Evolutionary conservation across 176 grass and related monocot genomes (phyloP).

Genomic region (Pontederia crassipes): DNA sequence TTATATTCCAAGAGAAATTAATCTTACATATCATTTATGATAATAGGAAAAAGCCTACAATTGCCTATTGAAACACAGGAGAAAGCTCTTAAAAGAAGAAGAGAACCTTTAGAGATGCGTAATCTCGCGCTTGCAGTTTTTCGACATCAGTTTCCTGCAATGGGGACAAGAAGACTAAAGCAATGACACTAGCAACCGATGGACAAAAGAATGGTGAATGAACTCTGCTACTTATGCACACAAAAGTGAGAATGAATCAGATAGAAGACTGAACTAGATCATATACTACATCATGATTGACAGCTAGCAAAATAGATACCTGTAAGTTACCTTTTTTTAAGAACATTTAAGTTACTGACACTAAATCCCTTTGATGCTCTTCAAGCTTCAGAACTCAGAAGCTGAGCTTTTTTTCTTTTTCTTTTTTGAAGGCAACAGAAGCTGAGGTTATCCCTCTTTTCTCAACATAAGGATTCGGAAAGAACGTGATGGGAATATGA

Average conservation of each 20-base stretch:
- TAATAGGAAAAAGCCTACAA: slow-evolving; percentile 1
- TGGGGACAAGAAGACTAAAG: background rate
- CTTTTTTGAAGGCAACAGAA: too few species aligned
- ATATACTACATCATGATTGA: background rate
- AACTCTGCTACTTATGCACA: background rate
- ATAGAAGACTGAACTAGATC: too few species aligned
- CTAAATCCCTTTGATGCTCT: too few species aligned
- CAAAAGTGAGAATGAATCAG: too few species aligned
- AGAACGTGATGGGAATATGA: too few species aligned
- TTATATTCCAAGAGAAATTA: background rate
- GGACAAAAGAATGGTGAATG: background rate
- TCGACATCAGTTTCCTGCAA: slow-evolving; percentile 89
- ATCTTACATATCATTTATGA: background rate
- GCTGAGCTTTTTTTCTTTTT: too few species aligned
- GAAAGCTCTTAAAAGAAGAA: slow-evolving; percentile 2
- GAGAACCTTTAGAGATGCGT: slow-evolving; percentile 81
- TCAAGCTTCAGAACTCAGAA: too few species aligned
- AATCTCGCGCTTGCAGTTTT: slow-evolving; percentile 94
- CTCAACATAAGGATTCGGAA: too few species aligned
- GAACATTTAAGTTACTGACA: too few species aligned
- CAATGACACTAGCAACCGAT: background rate
- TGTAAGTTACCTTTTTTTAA: too few species aligned
- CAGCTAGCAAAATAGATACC: too few species aligned
- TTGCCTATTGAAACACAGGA: slow-evolving; percentile 10
- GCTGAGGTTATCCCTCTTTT: too few species aligned